Evolutionary conservation across 257 asterid species (phyloP).

Genomic region (Nicotiana obtusifolia): DNA sequence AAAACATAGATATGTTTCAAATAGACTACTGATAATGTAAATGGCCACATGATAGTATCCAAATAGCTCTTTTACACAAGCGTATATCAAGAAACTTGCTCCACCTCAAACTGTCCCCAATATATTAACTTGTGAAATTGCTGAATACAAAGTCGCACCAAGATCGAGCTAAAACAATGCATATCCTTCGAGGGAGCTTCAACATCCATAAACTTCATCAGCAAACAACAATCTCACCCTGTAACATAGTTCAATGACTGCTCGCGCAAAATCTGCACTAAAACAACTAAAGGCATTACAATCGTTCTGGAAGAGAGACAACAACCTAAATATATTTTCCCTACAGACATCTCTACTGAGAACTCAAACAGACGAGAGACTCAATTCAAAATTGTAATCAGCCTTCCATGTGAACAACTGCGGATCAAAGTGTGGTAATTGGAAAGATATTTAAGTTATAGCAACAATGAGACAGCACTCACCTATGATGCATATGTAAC

Average conservation of each 20-base stretch:
- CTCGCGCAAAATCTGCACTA: not conserved
- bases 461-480: not conserved
- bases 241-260: not conserved
- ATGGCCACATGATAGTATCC: no score
- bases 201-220: not conserved
- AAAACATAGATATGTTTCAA: no score
- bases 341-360: not conserved
- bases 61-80: no score
- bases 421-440: not conserved
- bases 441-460: not conserved
- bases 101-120: no score
- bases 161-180: not conserved
- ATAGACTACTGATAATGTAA: no score
- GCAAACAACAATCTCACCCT: not conserved
- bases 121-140: no score
- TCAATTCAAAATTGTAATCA: not conserved
- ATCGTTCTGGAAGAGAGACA: not conserved
- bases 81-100: no score
- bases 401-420: not conserved
- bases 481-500: conserved; percentile 27
- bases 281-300: not conserved
- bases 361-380: not conserved
- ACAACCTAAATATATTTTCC: not conserved
- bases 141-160: no score
- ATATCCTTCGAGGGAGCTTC: not conserved